phyloP scores from a whole-genome alignment of 2,329 filamentous ascomycete species.

The Sclerotinia trifoliorum region DNA sequence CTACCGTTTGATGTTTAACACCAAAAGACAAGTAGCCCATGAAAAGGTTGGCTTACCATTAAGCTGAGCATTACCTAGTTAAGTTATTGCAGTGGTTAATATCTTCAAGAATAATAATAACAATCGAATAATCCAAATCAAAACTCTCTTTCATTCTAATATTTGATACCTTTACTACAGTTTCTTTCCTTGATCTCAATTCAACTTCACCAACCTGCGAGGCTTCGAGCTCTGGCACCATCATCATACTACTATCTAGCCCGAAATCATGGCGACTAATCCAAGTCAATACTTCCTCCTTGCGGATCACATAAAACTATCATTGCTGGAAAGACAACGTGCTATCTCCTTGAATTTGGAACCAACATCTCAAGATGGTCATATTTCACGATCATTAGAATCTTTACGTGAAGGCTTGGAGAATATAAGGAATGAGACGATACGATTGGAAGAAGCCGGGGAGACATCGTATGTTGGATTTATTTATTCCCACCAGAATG shows the following conservation, averaged over 20 bases:
- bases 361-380: constrained; percentile 71
- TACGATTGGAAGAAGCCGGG: constrained; percentile 60
- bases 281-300: constrained; percentile 83
- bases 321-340: constrained; percentile 85
- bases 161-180: background rate
- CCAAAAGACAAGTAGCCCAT: background rate
- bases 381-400: constrained; percentile 85
- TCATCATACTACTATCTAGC: background rate
- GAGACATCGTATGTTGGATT: constrained; percentile 56
- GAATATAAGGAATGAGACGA: constrained; percentile 62
- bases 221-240: constrained; percentile 1
- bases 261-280: constrained; percentile 49
- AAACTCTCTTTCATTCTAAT: background rate
- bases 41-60: background rate
- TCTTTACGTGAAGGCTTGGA: constrained; percentile 80
- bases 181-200: background rate
- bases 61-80: background rate
- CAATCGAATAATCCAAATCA: background rate
- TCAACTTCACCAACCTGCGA: background rate
- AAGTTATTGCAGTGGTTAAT: background rate
- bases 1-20: background rate
- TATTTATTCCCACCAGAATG: background rate
- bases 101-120: background rate
- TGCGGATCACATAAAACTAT: constrained; percentile 95
- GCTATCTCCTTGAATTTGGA: constrained; percentile 78